Base-by-base conservation (phyloP, 2,329 filamentous ascomycete genomes). In the Pseudogymnoascus sp. region DNA sequence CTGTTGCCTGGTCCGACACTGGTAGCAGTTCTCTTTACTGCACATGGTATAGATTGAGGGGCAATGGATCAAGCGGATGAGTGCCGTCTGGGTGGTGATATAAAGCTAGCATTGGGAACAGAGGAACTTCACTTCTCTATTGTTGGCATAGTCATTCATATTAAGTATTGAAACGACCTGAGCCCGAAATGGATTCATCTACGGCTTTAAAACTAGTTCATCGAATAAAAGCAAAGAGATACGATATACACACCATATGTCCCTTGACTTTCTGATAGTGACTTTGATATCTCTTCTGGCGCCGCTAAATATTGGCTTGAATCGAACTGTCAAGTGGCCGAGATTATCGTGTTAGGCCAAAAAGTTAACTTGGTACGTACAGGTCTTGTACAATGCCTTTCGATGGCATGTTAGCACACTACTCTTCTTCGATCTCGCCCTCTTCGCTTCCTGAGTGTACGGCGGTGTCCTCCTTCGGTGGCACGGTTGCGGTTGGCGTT, bases 371-470 rank as follows among this genome's bases (percentile, higher is more conserved):
- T 66, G 62, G 65, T 68, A 75, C 73, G 69, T 75, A 75, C 74
- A 66, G 64, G 54, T 66, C 36, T 63, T 59, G 61, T 60, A 60
- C 29, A 50, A 11, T 35, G 59, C 29, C 29, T 24, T 54, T 33
- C 47, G 26, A 15, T 33, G 36, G 29, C 59, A 41, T 44, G 24
- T 54, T 47, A 33, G 44, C n/a, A 21, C n/a, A 5, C 47, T 61
- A 35, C 29, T 36, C 58, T 79, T 97, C 92, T 75, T 96, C 94
- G 69, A 99, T 97, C 78, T 99, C 94, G 60, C 94, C 94, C 75
- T 99, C 94, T 76, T 99, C 94, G 71, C 92, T 97, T 60, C 94
- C 94, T 63, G 89, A 93, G 70, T 72, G 71, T 36, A 73, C 66
- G 4, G 75, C 75, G 66, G 76, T 77, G 59, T 79, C 79, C 64